Conservation (phyloP, 495 filamentous ascomycete species). For the Staphylotrichum tortipilum region DNA sequence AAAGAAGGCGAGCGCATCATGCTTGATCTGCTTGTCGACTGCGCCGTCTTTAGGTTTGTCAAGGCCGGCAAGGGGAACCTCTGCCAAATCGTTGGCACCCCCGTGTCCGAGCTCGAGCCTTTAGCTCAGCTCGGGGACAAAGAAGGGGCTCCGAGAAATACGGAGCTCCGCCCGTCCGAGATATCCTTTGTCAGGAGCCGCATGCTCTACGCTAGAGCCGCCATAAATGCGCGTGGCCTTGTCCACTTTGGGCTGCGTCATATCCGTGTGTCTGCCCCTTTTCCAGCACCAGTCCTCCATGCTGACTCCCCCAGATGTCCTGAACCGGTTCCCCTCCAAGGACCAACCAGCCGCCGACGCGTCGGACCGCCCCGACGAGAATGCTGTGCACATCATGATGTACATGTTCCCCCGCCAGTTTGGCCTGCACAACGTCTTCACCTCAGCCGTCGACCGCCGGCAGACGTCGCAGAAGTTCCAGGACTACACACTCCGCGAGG, state of each 20-base stretch:
- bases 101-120: slow-evolving; percentile 31
- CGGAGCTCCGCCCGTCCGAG: slow-evolving; percentile 39
- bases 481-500: slow-evolving; percentile 74
- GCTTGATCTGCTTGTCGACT: slow-evolving; percentile 68
- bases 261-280: slow-evolving; percentile 55
- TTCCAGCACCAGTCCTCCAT: too few species aligned
- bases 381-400: slow-evolving; percentile 70
- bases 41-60: slow-evolving; percentile 65
- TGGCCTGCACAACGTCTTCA: slow-evolving; percentile 85
- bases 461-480: slow-evolving; percentile 65
- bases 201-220: slow-evolving; percentile 75
- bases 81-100: slow-evolving; percentile 68
- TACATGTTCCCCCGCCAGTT: slow-evolving; percentile 94
- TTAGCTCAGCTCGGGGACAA: slow-evolving; percentile 8
- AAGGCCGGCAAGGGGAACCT: slow-evolving; percentile 51
- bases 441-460: slow-evolving; percentile 49
- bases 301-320: slow-evolving; percentile 52
- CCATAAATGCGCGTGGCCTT: slow-evolving; percentile 55
- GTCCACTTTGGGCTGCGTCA: slow-evolving; percentile 68
- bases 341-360: slow-evolving; percentile 2
- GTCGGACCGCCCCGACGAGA: slow-evolving; percentile 31
- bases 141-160: slow-evolving; percentile 5
- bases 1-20: slow-evolving; percentile 74
- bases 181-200: slow-evolving; percentile 74
- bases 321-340: slow-evolving; percentile 60